Percentiles rank a stretch among this genome's conserved stretches.
phyloP scores from a whole-genome alignment of 495 filamentous ascomycete species.

The Aspergillus bridgeri region DNA sequence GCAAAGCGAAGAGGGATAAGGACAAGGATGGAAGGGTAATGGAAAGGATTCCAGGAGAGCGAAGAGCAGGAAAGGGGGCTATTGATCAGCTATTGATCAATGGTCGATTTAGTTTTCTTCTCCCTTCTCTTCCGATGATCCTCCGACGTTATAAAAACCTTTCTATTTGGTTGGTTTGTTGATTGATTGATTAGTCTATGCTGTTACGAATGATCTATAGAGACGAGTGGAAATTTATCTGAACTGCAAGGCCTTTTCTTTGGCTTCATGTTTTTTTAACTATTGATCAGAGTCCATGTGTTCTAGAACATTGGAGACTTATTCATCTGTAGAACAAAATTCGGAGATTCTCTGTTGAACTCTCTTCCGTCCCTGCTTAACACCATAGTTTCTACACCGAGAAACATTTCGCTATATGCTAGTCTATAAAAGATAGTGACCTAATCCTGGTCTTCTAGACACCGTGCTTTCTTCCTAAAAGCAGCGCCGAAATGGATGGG shows the following conservation, averaged over 20 bases:
- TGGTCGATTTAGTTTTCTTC: constrained; percentile 4
- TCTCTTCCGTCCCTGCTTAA: no score
- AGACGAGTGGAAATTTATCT: constrained; percentile 24
- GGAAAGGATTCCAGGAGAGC: constrained; percentile 2
- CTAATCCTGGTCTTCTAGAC: no score
- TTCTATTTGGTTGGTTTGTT: constrained; percentile 11
- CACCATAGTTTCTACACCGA: no score
- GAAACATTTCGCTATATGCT: no score
- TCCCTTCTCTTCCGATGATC: constrained; percentile 1
- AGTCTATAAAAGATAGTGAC: no score
- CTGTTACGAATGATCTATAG: constrained; percentile 50
- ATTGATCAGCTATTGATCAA: background rate
- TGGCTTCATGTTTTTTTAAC: background rate
- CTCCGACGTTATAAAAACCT: constrained; percentile 4
- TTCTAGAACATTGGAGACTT: background rate
- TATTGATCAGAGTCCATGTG: no score
- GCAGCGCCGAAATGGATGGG: background rate
- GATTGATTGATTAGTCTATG: constrained; percentile 32
- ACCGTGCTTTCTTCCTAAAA: background rate
- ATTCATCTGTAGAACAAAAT: no score
- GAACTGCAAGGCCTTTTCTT: constrained; percentile 27
- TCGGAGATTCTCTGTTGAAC: no score
- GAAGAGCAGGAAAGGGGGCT: background rate
- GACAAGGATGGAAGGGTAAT: background rate
- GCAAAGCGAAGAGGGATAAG: no score